Evolutionary conservation across 2,329 filamentous ascomycete species (phyloP), one percentile per base, ranked within the genome.

Genomic region (Alternaria brassicicola): DNA sequence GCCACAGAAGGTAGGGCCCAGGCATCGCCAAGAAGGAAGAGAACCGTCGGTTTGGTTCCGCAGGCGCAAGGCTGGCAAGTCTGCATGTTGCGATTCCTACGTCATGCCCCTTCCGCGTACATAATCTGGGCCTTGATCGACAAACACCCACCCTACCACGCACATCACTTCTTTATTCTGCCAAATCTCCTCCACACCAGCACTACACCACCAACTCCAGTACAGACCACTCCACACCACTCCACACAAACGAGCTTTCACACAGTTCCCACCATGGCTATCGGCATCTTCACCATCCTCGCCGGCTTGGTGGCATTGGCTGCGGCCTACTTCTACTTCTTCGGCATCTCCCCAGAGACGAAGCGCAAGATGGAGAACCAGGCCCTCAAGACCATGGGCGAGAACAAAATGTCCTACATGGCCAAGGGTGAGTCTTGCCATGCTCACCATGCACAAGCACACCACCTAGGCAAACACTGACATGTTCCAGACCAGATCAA

Each of bases 301-400:
- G 72, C 78, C 17, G 73, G 77, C 65, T 45, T 65, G 36, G 42
- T 66, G 17, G 67, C 59, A 57, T 54, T 71, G 42, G 69, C 76
- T 21, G 73, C 75, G 61, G 57, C 81, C 50, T 79, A 78, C 59
- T 64, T 83, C 65, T 81, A 79, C 69, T 61, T 83, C 62, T 82
- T 82, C 67, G 81, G 81, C 45, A 79, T 83, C 51, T 80, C 81
- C 2, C 76, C 78, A 0, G 78, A 80, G 59, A 62, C 79, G 55
- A 83, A 83, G 72, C 78, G 79, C 54, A 75, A 78, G 61, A 69
- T 83, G 60, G 80, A 83, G 63, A 73, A 78, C 28, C 72, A 78
- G 53, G 81, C 80, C 4, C 73, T 83, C 36, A 72, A 81, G 63
- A 81, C 80, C n/a, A 83, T 83, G 80, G 81, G 81, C 58, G 81